Base-by-base conservation (phyloP, 805 yeast species). In the Lachancea mirantina region DNA sequence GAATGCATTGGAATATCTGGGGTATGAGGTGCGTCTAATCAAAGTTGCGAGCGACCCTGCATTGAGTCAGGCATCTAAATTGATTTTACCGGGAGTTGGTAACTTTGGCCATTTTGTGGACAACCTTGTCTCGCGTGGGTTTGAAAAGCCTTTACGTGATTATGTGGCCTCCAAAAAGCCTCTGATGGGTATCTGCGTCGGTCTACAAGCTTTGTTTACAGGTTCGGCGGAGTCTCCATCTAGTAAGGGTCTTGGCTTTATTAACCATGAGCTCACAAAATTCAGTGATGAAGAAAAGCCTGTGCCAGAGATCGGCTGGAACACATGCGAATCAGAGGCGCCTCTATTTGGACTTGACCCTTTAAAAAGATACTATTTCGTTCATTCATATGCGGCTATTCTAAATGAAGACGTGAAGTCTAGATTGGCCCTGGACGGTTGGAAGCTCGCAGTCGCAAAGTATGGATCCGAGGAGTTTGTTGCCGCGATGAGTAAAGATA, bases 221-320 rank as follows among this genome's bases (percentile, higher is more conserved):
- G 75, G 77, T 2, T 81, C 94, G 31, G 82, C 70, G 39, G 98
- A 92, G 55, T 70, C 79, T 30, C 77, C 84, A 10, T 64, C 57
- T 10, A 67, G 70, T 18, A 42, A 54, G 11, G 94, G 92, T n/a
- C 62, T 82, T 26, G 76, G 78, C 0, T 59, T 74, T 14, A 61
- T 83, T 3, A 67, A 67, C 19, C 58, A 73, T 25, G 59, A 61
- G 6, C 63, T 94, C 41, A 57, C 60, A 9, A 78, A 74, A 49
- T 92, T 92, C 52, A 47, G 61, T 5, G 62, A 60, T 9, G 38
- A 66, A 5, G 63, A 61, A 19, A 92, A 92, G 56, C 72, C 95
- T 8, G 98, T 92, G 6, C 99, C 99, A 1, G 88, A 84, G 46
- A 89, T 92, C 42, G 99, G 99, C 13, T 92, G 99, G 99, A 89